Evolutionary conservation across 169 alveolate genomes (phyloP), one percentile per base, ranked within the genome.

Genomic region (Plasmodium malariae): DNA sequence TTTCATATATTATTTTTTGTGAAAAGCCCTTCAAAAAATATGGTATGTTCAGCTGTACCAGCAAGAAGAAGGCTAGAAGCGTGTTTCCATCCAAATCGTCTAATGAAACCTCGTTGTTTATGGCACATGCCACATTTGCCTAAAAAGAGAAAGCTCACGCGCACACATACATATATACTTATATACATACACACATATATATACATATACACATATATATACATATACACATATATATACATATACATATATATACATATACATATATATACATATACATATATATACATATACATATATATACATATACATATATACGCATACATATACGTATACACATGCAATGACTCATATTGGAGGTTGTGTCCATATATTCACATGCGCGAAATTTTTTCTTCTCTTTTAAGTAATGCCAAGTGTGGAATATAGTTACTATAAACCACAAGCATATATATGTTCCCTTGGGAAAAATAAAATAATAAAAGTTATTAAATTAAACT

Each of bases 41-140:
- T 1, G 89, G 89, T 19, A 76, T 65, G 4, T 76, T 57, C 54
- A 76, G 24, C 24, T 76, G 89, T 49, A 76, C 37, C n/a, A 76
- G 65, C 34, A 76, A 54, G n/a, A 76, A 37, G 49, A 76, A 76
- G 37, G 89, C 89, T 11, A 76, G 32, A 21, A 62, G n/a, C 37
- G 43, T 36, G 36, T 76, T 76, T 21, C 62, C 89, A 12, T 60
- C 51, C 54, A 76, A 37, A 11, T 34, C 36, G 37, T 65, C 89
- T 54, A 76, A 14, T 34, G 54, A 54, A 3, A 5, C 60, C 24
- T 24, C 37, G 11, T 62, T 3, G 24, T 60, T 76, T 49, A 48
- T 19, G 14, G 14, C 76, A 3, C 51, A 6, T 28, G 40, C 37
- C 11, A 37, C 69, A 36, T n/a, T 4, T 37, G 36, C 62, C 89